Evolutionary conservation across 2,329 filamentous ascomycete genomes (phyloP).

Genomic region (Trichoderma hamatum): DNA sequence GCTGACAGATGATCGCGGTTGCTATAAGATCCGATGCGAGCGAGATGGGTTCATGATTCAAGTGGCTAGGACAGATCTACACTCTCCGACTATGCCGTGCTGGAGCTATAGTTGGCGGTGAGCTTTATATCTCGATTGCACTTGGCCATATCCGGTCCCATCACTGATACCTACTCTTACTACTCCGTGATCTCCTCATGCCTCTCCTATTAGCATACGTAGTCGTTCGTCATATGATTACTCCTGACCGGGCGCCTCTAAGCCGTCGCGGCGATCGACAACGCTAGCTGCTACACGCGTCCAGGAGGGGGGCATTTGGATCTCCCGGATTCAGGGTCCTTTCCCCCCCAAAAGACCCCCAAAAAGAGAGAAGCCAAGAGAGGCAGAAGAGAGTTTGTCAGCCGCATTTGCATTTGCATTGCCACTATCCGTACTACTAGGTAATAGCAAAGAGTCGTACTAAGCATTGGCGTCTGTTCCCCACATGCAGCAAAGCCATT

Average conservation of each 20-base stretch:
- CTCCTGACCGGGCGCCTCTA: neutral
- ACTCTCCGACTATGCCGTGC: neutral
- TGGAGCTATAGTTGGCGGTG: neutral
- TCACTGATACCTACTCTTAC: too few species aligned
- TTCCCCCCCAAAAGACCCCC: neutral
- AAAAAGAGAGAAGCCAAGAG: too few species aligned
- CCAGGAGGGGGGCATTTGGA: neutral
- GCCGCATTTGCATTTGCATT: neutral
- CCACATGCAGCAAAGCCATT: conserved; percentile 22
- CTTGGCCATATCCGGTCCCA: neutral
- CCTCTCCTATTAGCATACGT: neutral
- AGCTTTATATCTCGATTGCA: neutral
- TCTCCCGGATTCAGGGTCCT: neutral
- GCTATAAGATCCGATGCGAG: neutral
- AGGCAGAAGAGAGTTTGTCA: neutral
- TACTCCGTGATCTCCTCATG: neutral
- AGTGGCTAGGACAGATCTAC: neutral
- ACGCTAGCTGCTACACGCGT: neutral
- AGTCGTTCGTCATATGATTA: neutral
- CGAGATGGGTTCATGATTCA: neutral
- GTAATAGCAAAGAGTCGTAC: too few species aligned
- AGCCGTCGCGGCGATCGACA: conserved; percentile 1
- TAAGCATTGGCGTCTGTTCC: neutral
- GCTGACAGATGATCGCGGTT: neutral
- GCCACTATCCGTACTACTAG: too few species aligned